Evolutionary conservation across 2,329 filamentous ascomycete genomes (phyloP).

Genomic region (Fusarium sororula): DNA sequence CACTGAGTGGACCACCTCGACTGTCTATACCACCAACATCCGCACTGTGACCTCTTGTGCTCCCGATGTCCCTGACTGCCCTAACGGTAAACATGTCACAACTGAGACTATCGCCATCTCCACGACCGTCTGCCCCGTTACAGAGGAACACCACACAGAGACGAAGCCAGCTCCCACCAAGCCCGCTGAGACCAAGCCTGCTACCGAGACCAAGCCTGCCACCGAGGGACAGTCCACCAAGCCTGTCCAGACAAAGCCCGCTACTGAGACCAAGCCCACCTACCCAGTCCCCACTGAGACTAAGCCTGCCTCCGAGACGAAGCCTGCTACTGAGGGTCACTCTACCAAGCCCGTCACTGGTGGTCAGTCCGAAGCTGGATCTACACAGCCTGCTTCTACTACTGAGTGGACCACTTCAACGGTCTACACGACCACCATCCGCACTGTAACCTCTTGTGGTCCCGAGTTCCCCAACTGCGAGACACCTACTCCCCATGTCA

Average conservation of each 20-base stretch:
- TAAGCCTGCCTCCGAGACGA: neutral
- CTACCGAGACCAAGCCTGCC: neutral
- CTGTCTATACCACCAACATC: constrained; percentile 1
- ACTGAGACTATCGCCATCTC: neutral
- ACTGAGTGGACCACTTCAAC: constrained; percentile 30
- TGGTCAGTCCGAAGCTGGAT: neutral
- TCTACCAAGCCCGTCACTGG: constrained; percentile 11
- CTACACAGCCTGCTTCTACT: constrained; percentile 19
- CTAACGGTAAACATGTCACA: neutral
- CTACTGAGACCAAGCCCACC: neutral
- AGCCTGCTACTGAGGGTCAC: constrained; percentile 2
- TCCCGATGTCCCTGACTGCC: neutral
- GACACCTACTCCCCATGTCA: constrained; percentile 10
- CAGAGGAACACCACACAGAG: neutral
- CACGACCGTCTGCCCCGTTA: neutral
- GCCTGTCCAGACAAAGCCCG: neutral
- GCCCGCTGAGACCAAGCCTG: neutral
- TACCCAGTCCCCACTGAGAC: neutral
- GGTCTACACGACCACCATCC: constrained; percentile 28
- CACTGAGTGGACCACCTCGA: neutral
- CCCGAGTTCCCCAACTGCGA: constrained; percentile 15
- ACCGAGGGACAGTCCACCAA: neutral
- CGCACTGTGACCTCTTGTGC: neutral
- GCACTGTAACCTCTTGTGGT: constrained; percentile 26
- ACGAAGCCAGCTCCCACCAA: neutral